Evolutionary conservation across 208 protist genomes (phyloP).

Genomic region (Leishmania amazonensis): DNA sequence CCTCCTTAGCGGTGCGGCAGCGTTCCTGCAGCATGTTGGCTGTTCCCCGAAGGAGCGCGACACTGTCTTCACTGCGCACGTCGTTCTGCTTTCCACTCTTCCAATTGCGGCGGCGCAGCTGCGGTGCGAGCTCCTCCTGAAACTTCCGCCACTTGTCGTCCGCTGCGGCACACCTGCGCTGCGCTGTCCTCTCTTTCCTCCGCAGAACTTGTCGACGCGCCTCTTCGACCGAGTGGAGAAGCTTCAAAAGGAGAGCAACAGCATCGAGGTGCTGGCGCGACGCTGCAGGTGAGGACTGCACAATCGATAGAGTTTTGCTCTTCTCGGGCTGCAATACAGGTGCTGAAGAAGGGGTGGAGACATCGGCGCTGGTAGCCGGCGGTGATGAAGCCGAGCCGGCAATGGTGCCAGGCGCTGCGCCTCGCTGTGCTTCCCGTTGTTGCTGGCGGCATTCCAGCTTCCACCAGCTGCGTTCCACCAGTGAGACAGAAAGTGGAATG

Average conservation of each 20-base stretch:
- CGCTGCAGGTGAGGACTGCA: background rate
- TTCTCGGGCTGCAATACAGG: background rate
- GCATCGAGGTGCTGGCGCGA: conserved; percentile 27
- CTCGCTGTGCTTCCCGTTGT: background rate
- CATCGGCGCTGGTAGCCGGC: background rate
- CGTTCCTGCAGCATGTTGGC: conserved; percentile 22
- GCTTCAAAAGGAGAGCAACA: conserved; percentile 28
- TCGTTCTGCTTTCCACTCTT: background rate
- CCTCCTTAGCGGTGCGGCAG: conserved; percentile 17
- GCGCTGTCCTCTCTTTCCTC: conserved; percentile 17
- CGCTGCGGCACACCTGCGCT: background rate
- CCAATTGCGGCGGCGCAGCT: conserved; percentile 3
- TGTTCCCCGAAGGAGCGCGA: conserved; percentile 16
- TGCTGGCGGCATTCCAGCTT: conserved; percentile 23
- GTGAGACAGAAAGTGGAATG: conserved; percentile 68
- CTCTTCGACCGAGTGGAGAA: conserved; percentile 55
- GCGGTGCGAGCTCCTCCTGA: conserved; percentile 18
- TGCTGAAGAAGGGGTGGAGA: background rate
- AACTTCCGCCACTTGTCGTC: conserved; percentile 17
- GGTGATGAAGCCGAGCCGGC: background rate
- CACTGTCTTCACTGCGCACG: conserved; percentile 1
- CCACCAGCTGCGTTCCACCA: conserved; percentile 67
- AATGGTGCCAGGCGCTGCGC: background rate
- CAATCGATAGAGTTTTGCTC: background rate
- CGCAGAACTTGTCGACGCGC: conserved; percentile 43